Conservation (phyloP, 2,329 filamentous ascomycete species). For the Ophiosphaerella narmari region DNA sequence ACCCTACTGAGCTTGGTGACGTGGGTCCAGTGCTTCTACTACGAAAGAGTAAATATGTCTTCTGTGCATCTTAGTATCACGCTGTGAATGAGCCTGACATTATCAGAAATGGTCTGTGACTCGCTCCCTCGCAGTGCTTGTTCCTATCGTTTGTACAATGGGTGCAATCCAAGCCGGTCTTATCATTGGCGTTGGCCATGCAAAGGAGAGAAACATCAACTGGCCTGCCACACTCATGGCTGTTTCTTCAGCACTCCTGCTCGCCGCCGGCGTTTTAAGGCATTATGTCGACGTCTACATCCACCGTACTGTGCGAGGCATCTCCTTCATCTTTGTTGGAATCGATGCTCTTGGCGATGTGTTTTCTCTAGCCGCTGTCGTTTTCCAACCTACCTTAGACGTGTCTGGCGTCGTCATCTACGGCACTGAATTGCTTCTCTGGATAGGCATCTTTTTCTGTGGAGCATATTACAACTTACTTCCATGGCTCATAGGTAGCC, state of each 20-base stretch:
- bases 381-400: constrained; percentile 64
- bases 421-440: constrained; percentile 66
- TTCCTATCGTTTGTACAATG: constrained; percentile 60
- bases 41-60: constrained; percentile 46
- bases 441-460: constrained; percentile 69
- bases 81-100: not conserved
- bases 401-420: constrained; percentile 70
- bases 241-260: constrained; percentile 64
- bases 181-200: constrained; percentile 60
- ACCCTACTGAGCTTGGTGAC: constrained; percentile 57
- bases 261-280: constrained; percentile 67
- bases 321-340: constrained; percentile 72
- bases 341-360: constrained; percentile 73
- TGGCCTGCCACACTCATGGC: constrained; percentile 73
- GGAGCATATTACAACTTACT: constrained; percentile 68
- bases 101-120: constrained; percentile 57
- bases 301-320: constrained; percentile 69
- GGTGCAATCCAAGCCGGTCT: constrained; percentile 63
- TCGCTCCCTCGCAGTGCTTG: constrained; percentile 55
- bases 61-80: not conserved
- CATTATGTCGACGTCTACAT: constrained; percentile 73
- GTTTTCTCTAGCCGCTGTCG: constrained; percentile 67
- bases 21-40: constrained; percentile 63
- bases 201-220: constrained; percentile 50
- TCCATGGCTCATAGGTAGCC: constrained; percentile 58